These are phyloP conservation scores for Selaginella tamariscina DNA, from an alignment of 75 land plant genomes.

Conservation along the genomic window DNA sequence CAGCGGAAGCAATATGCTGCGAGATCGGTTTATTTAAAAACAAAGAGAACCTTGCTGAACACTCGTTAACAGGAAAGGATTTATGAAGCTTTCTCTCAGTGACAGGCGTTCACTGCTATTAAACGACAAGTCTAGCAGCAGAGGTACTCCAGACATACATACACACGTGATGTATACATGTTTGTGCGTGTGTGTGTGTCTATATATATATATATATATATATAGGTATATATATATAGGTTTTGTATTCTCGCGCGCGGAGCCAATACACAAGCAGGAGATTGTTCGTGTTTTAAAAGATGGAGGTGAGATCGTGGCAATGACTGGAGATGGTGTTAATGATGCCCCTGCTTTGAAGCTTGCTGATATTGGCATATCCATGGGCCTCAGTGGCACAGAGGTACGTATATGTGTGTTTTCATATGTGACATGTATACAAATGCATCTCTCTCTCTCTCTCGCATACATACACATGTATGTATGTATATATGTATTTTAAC, in stretches of 20 bases:
- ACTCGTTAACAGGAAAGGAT: slow-evolving; percentile 24
- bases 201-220: no score
- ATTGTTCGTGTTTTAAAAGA: slow-evolving; percentile 26
- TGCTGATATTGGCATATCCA: slow-evolving; percentile 34
- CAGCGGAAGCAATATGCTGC: slow-evolving; percentile 34
- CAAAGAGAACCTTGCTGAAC: slow-evolving; percentile 19
- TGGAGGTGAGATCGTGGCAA: slow-evolving; percentile 28
- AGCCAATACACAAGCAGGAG: slow-evolving; percentile 33
- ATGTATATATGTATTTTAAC: slow-evolving; percentile 4
- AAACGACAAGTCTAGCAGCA: slow-evolving; percentile 15
- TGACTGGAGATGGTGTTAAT: slow-evolving; percentile 36
- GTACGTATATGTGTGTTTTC: no score
- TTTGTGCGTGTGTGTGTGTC: no score
- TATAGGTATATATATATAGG: no score
- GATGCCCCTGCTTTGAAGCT: slow-evolving; percentile 38
- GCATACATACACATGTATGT: background rate
- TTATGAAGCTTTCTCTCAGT: slow-evolving; percentile 17
- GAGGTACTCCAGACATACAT: no score
- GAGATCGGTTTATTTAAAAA: slow-evolving; percentile 26
- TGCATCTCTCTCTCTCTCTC: no score
- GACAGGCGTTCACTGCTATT: slow-evolving; percentile 15
- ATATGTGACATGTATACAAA: no score
- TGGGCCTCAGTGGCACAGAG: slow-evolving; percentile 34
- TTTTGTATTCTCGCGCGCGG: slow-evolving; percentile 30
- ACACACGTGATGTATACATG: no score